Evolutionary conservation across 805 yeast genomes (phyloP).

Genomic region (Cyberlindnera subsufficiens): DNA sequence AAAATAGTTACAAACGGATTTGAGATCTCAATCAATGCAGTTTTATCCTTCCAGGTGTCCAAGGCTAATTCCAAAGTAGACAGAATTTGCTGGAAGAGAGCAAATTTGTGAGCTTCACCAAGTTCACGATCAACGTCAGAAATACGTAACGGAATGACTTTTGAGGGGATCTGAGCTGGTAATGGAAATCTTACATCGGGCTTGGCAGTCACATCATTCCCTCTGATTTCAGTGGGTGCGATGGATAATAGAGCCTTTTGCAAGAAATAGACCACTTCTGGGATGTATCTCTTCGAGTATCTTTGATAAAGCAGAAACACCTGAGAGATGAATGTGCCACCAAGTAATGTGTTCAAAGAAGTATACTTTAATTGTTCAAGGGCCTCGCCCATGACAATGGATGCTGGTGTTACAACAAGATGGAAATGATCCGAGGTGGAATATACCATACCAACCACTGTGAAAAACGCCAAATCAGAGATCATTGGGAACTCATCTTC

Average conservation of each 20-base stretch:
- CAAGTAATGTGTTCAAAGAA: constrained; percentile 38
- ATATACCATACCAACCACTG: constrained; percentile 68
- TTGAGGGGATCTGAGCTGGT: constrained; percentile 5
- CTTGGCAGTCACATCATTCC: constrained; percentile 6
- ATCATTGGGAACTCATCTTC: constrained; percentile 31
- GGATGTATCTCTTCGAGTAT: constrained; percentile 71
- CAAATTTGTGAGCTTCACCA: constrained; percentile 22
- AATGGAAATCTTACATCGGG: constrained; percentile 21
- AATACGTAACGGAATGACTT: constrained; percentile 10
- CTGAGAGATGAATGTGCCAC: constrained; percentile 64
- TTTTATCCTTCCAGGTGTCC: constrained; percentile 55
- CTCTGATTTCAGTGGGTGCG: constrained; percentile 29
- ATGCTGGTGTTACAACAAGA: constrained; percentile 79
- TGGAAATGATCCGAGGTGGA: constrained; percentile 97
- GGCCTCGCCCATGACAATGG: constrained; percentile 65
- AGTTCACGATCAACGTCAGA: constrained; percentile 22
- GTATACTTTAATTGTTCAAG: constrained; percentile 46
- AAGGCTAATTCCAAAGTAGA: constrained; percentile 26
- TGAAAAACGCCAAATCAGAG: constrained; percentile 62
- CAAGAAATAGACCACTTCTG: constrained; percentile 64
- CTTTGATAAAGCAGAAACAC: constrained; percentile 68
- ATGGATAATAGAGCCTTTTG: constrained; percentile 44
- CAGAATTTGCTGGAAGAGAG: constrained; percentile 25
- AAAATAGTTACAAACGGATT: constrained; percentile 41
- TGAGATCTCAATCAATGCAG: constrained; percentile 56